Conservation (phyloP, 768 basidiomycete species). For the Lepiota venenata region DNA sequence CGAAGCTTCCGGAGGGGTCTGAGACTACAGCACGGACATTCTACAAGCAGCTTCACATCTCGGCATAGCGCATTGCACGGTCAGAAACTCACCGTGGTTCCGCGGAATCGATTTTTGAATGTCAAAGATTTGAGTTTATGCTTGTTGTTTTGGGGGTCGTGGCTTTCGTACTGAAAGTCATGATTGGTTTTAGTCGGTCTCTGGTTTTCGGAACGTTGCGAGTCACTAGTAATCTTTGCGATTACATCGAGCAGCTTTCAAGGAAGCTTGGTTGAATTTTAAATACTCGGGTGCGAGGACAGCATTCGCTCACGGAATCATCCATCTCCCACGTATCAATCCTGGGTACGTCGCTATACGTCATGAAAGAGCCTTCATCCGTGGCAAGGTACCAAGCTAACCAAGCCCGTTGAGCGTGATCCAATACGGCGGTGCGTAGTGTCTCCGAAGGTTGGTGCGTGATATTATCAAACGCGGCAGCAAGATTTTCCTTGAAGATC, state of each 20-base stretch:
- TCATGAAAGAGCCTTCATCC: slow-evolving; percentile 37
- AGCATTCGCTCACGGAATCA: slow-evolving; percentile 27
- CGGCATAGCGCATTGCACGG: neutral
- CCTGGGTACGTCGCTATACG: slow-evolving; percentile 36
- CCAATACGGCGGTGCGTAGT: slow-evolving; percentile 23
- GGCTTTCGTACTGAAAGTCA: slow-evolving; percentile 25
- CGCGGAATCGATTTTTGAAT: slow-evolving; percentile 33
- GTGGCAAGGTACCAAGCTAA: slow-evolving; percentile 42
- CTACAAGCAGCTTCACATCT: slow-evolving; percentile 15
- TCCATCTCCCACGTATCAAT: slow-evolving; percentile 42
- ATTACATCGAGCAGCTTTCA: slow-evolving; percentile 33
- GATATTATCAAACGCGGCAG: slow-evolving; percentile 31
- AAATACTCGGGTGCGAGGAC: neutral
- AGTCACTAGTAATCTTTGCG: slow-evolving; percentile 41
- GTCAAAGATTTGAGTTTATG: slow-evolving; percentile 30
- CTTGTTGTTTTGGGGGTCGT: slow-evolving; percentile 11
- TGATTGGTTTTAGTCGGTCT: slow-evolving; percentile 46
- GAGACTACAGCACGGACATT: slow-evolving; percentile 25
- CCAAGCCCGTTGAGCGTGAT: slow-evolving; percentile 47
- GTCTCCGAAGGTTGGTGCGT: slow-evolving; percentile 28
- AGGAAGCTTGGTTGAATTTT: neutral
- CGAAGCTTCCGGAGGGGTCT: slow-evolving; percentile 31
- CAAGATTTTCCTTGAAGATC: slow-evolving; percentile 34
- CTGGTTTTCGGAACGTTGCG: slow-evolving; percentile 41
- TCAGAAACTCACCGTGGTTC: slow-evolving; percentile 31